phyloP scores from a whole-genome alignment of 257 asterid species.

The Lithospermum erythrorhizon region DNA sequence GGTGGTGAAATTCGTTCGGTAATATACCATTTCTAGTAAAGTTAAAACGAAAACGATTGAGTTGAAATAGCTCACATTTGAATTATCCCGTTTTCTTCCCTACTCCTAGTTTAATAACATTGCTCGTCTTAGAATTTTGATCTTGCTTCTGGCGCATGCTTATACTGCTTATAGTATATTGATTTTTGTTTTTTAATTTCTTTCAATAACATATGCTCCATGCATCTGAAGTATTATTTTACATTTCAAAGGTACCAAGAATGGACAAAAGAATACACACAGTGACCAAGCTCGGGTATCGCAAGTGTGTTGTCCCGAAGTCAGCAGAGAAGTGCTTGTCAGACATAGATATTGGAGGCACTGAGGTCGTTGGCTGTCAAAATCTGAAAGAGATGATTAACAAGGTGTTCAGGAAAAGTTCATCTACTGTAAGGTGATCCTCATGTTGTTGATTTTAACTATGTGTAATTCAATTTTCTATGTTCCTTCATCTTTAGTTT shows the following conservation, averaged over 20 bases:
- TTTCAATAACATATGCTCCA: not conserved
- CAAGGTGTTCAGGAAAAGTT: constrained; percentile 38
- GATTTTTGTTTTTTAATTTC: not conserved
- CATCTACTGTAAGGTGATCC: not conserved
- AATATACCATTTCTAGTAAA: constrained; percentile 6
- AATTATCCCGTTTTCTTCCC: too few species aligned
- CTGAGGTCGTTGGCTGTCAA: constrained; percentile 59
- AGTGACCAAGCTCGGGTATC: constrained; percentile 71
- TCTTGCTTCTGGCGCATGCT: too few species aligned
- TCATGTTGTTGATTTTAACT: not conserved
- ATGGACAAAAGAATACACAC: constrained; percentile 73
- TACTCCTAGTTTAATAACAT: too few species aligned
- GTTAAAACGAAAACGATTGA: too few species aligned
- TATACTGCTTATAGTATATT: not conserved
- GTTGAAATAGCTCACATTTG: too few species aligned
- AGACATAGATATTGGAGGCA: constrained; percentile 26
- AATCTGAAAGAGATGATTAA: constrained; percentile 85
- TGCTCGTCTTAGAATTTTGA: too few species aligned
- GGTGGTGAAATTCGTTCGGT: constrained; percentile 87
- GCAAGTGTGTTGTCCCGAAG: constrained; percentile 64
- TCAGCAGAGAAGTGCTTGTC: constrained; percentile 39
- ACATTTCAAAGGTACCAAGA: constrained; percentile 50
- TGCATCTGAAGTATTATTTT: too few species aligned
- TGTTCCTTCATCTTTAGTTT: too few species aligned
- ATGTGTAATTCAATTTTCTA: too few species aligned